phyloP scores from a whole-genome alignment of 208 protist species.

The Herpetomonas tarakana region DNA sequence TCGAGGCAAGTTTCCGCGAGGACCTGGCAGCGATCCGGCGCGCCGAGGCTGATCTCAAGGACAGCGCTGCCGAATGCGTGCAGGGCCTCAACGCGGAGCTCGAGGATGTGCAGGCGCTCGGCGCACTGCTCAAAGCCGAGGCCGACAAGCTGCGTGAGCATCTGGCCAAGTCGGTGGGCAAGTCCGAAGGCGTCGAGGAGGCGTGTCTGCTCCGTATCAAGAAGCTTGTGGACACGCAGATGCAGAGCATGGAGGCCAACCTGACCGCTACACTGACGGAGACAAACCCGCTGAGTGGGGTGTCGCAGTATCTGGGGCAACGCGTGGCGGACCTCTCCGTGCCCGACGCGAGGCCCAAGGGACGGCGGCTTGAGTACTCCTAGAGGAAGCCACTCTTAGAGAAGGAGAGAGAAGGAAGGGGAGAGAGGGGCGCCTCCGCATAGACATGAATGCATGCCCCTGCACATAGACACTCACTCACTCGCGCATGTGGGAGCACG shows the following conservation, averaged over 20 bases:
- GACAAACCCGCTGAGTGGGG: constrained; percentile 26
- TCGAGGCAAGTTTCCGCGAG: constrained; percentile 54
- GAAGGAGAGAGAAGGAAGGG: too few species aligned
- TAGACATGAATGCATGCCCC: too few species aligned
- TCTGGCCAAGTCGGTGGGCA: constrained; percentile 43
- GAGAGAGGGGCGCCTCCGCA: too few species aligned
- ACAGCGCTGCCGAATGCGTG: constrained; percentile 68
- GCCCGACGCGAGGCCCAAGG: constrained; percentile 11
- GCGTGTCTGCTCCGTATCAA: constrained; percentile 65
- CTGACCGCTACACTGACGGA: constrained; percentile 26
- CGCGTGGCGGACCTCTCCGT: constrained; percentile 20
- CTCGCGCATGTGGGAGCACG: too few species aligned
- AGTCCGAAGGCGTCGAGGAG: constrained; percentile 62
- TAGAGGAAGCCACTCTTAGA: constrained; percentile 11
- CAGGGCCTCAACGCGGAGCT: constrained; percentile 73
- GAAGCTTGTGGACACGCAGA: constrained; percentile 54
- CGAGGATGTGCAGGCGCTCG: constrained; percentile 73
- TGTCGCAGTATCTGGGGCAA: constrained; percentile 30
- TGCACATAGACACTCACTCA: too few species aligned
- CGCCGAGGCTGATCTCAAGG: constrained; percentile 63
- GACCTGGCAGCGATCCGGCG: constrained; percentile 64
- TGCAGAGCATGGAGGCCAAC: constrained; percentile 51
- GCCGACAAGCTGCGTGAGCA: constrained; percentile 56
- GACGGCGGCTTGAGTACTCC: constrained; percentile 25
- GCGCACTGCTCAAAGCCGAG: constrained; percentile 58